These are phyloP conservation scores for Fomitopsis betulina DNA, from an alignment of 1,284 basidiomycete species.

Conservation along the genomic window DNA sequence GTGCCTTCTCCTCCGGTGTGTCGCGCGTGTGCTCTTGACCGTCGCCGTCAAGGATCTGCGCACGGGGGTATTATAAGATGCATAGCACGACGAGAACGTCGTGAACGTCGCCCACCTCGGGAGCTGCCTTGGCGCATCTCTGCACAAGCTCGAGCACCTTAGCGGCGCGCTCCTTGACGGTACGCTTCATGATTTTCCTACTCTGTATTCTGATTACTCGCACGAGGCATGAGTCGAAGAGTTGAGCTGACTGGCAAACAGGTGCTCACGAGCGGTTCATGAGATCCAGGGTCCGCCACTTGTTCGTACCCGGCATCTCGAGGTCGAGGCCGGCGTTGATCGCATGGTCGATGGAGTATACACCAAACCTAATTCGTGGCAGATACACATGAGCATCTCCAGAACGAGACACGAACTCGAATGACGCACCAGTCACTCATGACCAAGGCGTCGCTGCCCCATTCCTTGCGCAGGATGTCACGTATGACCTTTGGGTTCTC, in stretches of 20 bases:
- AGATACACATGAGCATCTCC: background rate
- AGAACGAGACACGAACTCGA: background rate
- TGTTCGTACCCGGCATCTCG: slow-evolving; percentile 74
- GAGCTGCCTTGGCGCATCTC: slow-evolving; percentile 55
- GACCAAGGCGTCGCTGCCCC: slow-evolving; percentile 66
- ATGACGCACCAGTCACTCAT: slow-evolving; percentile 75
- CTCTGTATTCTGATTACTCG: slow-evolving; percentile 37
- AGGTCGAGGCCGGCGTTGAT: slow-evolving; percentile 77
- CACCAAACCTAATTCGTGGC: slow-evolving; percentile 47
- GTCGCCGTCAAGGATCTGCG: slow-evolving; percentile 62
- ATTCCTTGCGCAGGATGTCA: slow-evolving; percentile 70
- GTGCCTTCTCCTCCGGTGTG: slow-evolving; percentile 50
- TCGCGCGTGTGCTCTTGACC: slow-evolving; percentile 58
- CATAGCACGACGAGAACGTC: slow-evolving; percentile 8
- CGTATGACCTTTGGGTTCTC: slow-evolving; percentile 62
- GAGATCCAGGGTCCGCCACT: slow-evolving; percentile 63
- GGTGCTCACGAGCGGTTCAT: slow-evolving; percentile 47
- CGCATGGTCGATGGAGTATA: slow-evolving; percentile 60
- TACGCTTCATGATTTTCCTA: slow-evolving; percentile 60
- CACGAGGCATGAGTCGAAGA: background rate
- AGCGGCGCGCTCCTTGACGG: slow-evolving; percentile 63
- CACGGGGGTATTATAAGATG: background rate
- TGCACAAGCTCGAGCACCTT: slow-evolving; percentile 64
- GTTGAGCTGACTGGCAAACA: background rate
- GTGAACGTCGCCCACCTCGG: slow-evolving; percentile 39